Base-by-base conservation (phyloP, 1,284 basidiomycete species). In the Cryptococcus sp. region DNA sequence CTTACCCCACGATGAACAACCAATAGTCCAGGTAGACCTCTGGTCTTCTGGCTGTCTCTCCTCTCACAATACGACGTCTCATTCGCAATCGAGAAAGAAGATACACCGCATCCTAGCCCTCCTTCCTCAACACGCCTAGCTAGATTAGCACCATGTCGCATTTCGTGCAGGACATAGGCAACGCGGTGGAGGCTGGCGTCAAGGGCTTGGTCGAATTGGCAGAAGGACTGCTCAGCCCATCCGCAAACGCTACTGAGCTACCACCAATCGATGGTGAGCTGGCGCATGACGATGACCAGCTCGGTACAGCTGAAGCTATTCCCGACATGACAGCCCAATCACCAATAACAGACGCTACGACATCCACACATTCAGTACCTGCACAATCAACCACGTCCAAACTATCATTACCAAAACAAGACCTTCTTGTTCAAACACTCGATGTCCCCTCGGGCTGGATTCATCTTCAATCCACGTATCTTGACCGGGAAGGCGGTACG, bases 361-460 rank as follows among this genome's bases (percentile, higher is more conserved):
- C 4, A 44, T 44, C 41, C 22, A 44, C 41, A 8, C n/a, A 8
- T 5, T 44, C 13, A 22, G 41, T 16, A 8, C 41, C 15, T 6
- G 11, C 58, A 17, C 17, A 7, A 19, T 29, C 45, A n/a, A n/a
- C 40, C 39, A 44, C 51, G 3, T 52, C 48, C 16, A 54, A 61
- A 52, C 25, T 55, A 37, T 34, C 51, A 20, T 19, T 60, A 46
- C 56, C 59, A 11, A 46, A 57, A 45, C 58, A 58, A 17, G 50
- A 56, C 34, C 23, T 46, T 16, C 62, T 77, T 4, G 58, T 77
- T 10, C 66, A 74, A 55, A 63, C 64, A 3, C 51, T 67, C 6
- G 75, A 75, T 45, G 72, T 77, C 3, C 67, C 73, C 3, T 74
- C 73, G 5, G 75, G 75, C 22, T 77, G 75, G 75, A 77, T 77